Conservation (phyloP, 164 flowering plant genomes). For the Vitis rupestris region DNA sequence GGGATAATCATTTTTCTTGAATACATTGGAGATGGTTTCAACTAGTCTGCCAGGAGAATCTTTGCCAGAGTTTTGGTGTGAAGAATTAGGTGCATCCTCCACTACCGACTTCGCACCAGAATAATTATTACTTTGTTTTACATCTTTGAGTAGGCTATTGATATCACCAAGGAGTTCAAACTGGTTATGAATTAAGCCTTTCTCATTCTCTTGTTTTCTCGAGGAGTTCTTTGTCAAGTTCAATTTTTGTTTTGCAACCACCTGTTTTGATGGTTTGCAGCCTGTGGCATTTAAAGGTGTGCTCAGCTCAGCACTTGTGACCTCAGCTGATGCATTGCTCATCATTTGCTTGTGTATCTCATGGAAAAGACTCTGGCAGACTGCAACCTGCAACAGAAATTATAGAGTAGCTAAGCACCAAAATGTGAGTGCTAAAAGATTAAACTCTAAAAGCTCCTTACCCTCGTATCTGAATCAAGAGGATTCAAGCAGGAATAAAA, state of each 20-base stretch:
- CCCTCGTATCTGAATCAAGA: conserved; percentile 92
- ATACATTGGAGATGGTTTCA: conserved; percentile 44
- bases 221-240: conserved; percentile 21
- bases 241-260: conserved; percentile 28
- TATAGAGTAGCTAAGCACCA: neutral
- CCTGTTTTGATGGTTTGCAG: conserved; percentile 24
- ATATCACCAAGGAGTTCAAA: conserved; percentile 67
- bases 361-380: conserved; percentile 77
- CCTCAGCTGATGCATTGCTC: conserved; percentile 19
- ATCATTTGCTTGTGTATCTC: conserved; percentile 91
- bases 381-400: conserved; percentile 57
- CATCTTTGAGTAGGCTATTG: conserved; percentile 54
- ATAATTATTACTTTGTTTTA: conserved; percentile 40
- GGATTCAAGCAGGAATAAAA: conserved; percentile 90
- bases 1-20: conserved; percentile 48
- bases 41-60: conserved; percentile 47
- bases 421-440: neutral
- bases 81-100: conserved; percentile 26
- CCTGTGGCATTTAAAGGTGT: conserved; percentile 3
- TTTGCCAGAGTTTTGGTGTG: conserved; percentile 17
- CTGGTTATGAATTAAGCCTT: conserved; percentile 33
- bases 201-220: conserved; percentile 40
- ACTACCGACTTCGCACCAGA: conserved; percentile 23
- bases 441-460: conserved; percentile 27
- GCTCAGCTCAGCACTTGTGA: neutral